These are phyloP conservation scores for Sporisorium graminicola DNA, from an alignment of 1,284 basidiomycete genomes.

Conservation along the genomic window DNA sequence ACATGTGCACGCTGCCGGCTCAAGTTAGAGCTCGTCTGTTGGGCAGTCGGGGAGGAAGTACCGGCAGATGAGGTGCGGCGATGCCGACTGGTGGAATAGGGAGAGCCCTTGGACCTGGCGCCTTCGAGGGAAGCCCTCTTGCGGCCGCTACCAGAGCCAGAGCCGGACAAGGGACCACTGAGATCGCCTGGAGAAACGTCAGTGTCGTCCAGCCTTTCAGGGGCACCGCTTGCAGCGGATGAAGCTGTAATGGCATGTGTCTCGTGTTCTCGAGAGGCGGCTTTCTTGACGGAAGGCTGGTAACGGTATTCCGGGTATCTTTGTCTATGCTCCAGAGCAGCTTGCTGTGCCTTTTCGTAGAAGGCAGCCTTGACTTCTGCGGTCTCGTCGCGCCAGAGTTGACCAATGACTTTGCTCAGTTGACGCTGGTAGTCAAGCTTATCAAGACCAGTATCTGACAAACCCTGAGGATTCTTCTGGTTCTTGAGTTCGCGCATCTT, in stretches of 20 bases:
- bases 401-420: slow-evolving; percentile 35
- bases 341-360: slow-evolving; percentile 33
- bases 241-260: not conserved
- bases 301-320: slow-evolving; percentile 41
- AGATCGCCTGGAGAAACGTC: slow-evolving; percentile 24
- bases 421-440: slow-evolving; percentile 46
- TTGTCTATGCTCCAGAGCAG: slow-evolving; percentile 26
- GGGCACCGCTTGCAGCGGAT: not conserved
- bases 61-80: slow-evolving; percentile 24
- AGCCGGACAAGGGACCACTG: slow-evolving; percentile 35
- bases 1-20: not conserved
- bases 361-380: slow-evolving; percentile 26
- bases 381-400: slow-evolving; percentile 38
- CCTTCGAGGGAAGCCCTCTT: slow-evolving; percentile 37
- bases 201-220: slow-evolving; percentile 13
- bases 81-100: slow-evolving; percentile 23
- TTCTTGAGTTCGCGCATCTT: slow-evolving; percentile 33
- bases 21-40: not conserved
- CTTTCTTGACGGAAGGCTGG: slow-evolving; percentile 21
- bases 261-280: not conserved
- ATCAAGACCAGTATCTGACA: slow-evolving; percentile 14
- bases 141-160: slow-evolving; percentile 40
- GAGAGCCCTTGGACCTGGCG: slow-evolving; percentile 21
- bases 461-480: not conserved
- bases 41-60: slow-evolving; percentile 13